Base-by-base conservation (phyloP, 495 filamentous ascomycete genomes). In the Barbatosphaeria neglecta region DNA sequence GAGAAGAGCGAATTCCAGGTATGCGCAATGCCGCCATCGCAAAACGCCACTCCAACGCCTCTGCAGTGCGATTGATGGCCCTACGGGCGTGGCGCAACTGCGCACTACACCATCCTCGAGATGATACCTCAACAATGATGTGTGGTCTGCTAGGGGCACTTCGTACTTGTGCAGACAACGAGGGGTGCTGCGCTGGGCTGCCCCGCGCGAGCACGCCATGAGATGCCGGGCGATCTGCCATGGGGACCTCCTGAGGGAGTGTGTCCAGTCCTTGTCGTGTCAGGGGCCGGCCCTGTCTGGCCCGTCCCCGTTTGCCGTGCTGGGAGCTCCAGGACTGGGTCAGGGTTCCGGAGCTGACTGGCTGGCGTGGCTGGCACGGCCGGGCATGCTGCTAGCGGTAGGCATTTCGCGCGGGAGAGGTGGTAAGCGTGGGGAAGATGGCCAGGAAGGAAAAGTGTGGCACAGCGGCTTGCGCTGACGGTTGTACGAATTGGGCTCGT, bases 401-500 rank as follows among this genome's bases (percentile, higher is more conserved):
- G 31, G 31, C 31, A 35, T n/a, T 35, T 2, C 4, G 31, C 31
- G 16, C 31, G 31, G 31, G 31, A 35, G 31, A 35, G 16, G 31
- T n/a, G 31, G 16, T 35, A 35, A 35, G 31, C 31, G 31, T 35
- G 31, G 31, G 31, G 31, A n/a, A 35, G 31, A 11, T n/a, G 13
- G 27, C 31, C 31, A n/a, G 5, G 9, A n/a, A 15, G 16, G 31
- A 35, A n/a, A 35, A n/a, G 13, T n/a, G 31, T n/a, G 31, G 31
- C 31, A 35, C 31, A 35, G 31, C 31, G 31, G 31, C 13, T 15
- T n/a, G 13, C 31, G 31, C 31, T 35, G 31, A n/a, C 27, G 22
- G 41, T 41, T 48, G 45, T 27, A 51, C 51, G 49, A 50, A 44
- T 51, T 49, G 49, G 45, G 49, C 48, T 49, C 48, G 45, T n/a